Conservation (phyloP, 2,329 filamentous ascomycete genomes). For the Colletotrichum eleusines region DNA sequence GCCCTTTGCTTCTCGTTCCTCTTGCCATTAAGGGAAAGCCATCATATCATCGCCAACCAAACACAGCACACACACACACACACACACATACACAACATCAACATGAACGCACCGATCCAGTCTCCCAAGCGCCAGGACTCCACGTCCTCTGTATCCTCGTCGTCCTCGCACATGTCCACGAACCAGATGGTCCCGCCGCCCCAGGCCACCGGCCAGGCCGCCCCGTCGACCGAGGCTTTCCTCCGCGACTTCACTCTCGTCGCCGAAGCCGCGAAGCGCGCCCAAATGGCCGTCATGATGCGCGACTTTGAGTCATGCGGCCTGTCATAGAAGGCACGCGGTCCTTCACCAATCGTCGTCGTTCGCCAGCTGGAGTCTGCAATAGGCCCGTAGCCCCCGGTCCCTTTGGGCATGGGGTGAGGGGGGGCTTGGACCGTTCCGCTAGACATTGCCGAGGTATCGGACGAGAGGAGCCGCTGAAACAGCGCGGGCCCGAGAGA, state of each 20-base stretch:
- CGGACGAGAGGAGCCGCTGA: constrained; percentile 30
- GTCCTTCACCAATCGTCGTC: background rate
- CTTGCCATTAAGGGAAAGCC: constrained; percentile 5
- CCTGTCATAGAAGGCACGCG: constrained; percentile 55
- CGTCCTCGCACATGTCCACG: constrained; percentile 50
- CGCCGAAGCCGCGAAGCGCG: constrained; percentile 92
- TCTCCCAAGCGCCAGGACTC: constrained; percentile 34
- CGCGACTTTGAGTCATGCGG: constrained; percentile 84
- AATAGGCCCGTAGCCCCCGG: background rate
- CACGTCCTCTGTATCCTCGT: constrained; percentile 41
- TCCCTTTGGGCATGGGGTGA: background rate
- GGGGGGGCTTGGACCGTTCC: constrained; percentile 1
- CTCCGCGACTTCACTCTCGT: constrained; percentile 86
- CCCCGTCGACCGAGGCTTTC: constrained; percentile 67
- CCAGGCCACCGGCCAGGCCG: constrained; percentile 46
- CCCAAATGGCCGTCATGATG: constrained; percentile 90
- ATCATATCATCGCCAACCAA: background rate
- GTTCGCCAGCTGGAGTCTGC: background rate
- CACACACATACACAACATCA: constrained; percentile 9
- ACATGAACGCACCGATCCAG: constrained; percentile 42
- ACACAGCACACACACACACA: background rate
- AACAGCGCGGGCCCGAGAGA: constrained; percentile 29
- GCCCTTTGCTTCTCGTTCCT: background rate
- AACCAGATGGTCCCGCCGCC: constrained; percentile 42
- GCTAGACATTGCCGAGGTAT: constrained; percentile 10